A percentile compares a stretch with the other conserved stretches of the same genome.
Conservation (phyloP, 2,329 filamentous ascomycete genomes). For the Pezicula neosporulosa region DNA sequence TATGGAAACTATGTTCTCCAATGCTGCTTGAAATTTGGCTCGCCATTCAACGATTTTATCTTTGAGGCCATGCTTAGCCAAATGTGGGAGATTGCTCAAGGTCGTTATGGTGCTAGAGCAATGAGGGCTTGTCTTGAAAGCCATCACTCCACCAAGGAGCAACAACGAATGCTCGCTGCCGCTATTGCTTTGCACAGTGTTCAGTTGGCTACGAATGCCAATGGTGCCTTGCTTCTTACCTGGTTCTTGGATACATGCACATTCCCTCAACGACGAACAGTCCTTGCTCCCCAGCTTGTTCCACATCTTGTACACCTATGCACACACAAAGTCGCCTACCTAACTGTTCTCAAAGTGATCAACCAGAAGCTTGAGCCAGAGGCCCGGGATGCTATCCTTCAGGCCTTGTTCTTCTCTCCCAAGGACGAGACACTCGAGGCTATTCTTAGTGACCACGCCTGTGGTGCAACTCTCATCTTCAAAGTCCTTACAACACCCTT, state of each 20-base stretch:
- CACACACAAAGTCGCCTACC: constrained; percentile 96
- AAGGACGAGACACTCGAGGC: constrained; percentile 85
- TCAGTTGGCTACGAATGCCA: constrained; percentile 92
- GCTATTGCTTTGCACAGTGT: constrained; percentile 96
- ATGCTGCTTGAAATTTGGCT: constrained; percentile 87
- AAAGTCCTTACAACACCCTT: constrained; percentile 97
- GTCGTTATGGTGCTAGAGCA: constrained; percentile 88
- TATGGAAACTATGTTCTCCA: constrained; percentile 99
- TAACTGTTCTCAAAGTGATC: constrained; percentile 96
- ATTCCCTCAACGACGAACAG: constrained; percentile 85
- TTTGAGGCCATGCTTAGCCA: constrained; percentile 95
- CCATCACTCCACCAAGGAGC: constrained; percentile 90
- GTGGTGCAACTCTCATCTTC: constrained; percentile 94
- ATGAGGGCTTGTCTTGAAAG: constrained; percentile 97
- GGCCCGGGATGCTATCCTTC: constrained; percentile 83
- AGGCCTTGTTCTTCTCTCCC: constrained; percentile 87
- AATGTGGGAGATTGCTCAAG: constrained; percentile 92
- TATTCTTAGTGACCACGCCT: constrained; percentile 86
- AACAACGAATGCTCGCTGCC: constrained; percentile 91
- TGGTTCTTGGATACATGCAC: constrained; percentile 99
- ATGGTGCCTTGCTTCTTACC: constrained; percentile 87
- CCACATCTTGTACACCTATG: constrained; percentile 92
- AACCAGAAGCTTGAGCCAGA: constrained; percentile 96
- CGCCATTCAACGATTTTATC: constrained; percentile 91
- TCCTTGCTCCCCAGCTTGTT: constrained; percentile 86